phyloP scores from a whole-genome alignment of 83 land plant species.

The Diphasiastrum complanatum region DNA sequence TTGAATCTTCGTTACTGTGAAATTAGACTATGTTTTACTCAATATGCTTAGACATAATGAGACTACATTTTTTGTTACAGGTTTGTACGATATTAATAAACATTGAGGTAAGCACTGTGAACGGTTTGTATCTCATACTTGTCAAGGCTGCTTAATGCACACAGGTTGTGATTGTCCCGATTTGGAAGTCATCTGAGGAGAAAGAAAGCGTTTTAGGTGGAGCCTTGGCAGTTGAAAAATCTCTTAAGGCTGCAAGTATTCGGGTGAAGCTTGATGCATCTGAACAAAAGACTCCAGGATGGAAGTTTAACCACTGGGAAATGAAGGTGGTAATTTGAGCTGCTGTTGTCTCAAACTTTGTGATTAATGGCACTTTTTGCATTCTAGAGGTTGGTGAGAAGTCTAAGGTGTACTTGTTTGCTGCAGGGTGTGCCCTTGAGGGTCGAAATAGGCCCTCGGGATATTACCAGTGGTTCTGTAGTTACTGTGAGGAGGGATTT shows the following conservation, averaged over 20 bases:
- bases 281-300: conserved; percentile 92
- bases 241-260: conserved; percentile 48
- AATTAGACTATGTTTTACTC: too few relatives aligned
- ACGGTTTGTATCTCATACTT: not conserved
- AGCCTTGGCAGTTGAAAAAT: conserved; percentile 38
- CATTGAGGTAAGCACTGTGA: too few relatives aligned
- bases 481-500: conserved; percentile 87
- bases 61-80: too few relatives aligned
- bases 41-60: too few relatives aligned
- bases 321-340: conserved; percentile 62
- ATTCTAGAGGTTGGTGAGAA: not conserved
- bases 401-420: not conserved
- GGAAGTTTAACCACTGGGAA: conserved; percentile 99
- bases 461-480: conserved; percentile 62
- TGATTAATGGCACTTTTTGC: not conserved
- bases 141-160: too few relatives aligned
- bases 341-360: too few relatives aligned
- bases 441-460: conserved; percentile 94
- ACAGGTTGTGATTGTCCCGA: conserved; percentile 88
- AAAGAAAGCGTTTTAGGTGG: conserved; percentile 53
- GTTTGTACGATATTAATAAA: too few relatives aligned
- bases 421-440: conserved; percentile 88
- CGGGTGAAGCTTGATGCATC: conserved; percentile 79
- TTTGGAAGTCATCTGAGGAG: conserved; percentile 84
- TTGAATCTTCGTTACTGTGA: too few relatives aligned